Evolutionary conservation across 495 filamentous ascomycete genomes (phyloP).

Genomic region (Penicillium cinerascens): DNA sequence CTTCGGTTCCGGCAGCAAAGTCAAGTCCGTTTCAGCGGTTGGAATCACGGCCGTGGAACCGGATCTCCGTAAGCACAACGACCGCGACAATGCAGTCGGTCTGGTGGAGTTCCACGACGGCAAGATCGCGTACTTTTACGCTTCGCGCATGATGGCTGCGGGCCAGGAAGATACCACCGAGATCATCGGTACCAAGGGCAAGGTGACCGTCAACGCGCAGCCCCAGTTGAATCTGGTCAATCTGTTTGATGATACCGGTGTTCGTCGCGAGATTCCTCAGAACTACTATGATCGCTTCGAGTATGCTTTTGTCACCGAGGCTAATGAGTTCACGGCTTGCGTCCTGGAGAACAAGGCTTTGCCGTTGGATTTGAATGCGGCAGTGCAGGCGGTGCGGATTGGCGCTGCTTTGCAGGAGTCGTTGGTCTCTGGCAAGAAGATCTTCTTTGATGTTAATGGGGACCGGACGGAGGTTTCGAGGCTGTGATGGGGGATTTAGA

Average conservation of each 20-base stretch:
- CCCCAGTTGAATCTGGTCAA: slow-evolving; percentile 52
- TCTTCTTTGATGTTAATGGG: slow-evolving; percentile 50
- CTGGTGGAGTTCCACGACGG: slow-evolving; percentile 59
- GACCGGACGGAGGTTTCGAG: slow-evolving; percentile 33
- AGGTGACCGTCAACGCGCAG: slow-evolving; percentile 54
- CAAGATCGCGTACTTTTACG: slow-evolving; percentile 58
- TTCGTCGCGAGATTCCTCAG: slow-evolving; percentile 54
- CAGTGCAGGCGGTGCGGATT: slow-evolving; percentile 59
- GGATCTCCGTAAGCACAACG: slow-evolving; percentile 49
- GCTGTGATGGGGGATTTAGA: background rate
- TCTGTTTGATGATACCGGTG: slow-evolving; percentile 43
- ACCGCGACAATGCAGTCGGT: slow-evolving; percentile 59
- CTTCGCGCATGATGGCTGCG: slow-evolving; percentile 56
- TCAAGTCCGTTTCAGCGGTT: slow-evolving; percentile 46
- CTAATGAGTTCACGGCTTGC: slow-evolving; percentile 55
- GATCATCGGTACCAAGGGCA: slow-evolving; percentile 59
- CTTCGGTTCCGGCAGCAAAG: slow-evolving; percentile 41
- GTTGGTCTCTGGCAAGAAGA: slow-evolving; percentile 51
- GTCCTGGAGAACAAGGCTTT: slow-evolving; percentile 50
- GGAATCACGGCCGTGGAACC: slow-evolving; percentile 58
- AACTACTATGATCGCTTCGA: slow-evolving; percentile 61
- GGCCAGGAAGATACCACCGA: slow-evolving; percentile 62
- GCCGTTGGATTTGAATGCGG: slow-evolving; percentile 51
- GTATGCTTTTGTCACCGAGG: slow-evolving; percentile 59
- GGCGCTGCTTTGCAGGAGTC: slow-evolving; percentile 58